Evolutionary conservation across 495 filamentous ascomycete species (phyloP), one percentile per base, ranked within the genome.

Genomic region (Alectoria sarmentosa): DNA sequence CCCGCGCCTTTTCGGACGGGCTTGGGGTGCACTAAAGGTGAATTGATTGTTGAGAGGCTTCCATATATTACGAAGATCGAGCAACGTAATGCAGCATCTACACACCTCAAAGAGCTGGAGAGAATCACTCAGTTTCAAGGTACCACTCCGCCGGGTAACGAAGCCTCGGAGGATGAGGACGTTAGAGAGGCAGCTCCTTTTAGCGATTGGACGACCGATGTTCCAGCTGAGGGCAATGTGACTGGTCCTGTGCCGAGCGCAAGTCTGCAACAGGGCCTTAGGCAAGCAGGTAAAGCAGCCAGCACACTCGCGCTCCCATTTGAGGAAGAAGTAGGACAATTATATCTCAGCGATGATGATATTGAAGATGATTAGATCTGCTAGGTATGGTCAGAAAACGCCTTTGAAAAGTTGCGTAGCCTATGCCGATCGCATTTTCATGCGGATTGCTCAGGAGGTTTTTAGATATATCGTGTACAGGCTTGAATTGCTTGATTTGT

Each of bases 331-430:
- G 79, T 83, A 54, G 83, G 86, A 73, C 87, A 85, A 60, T 72
- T 96, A 64, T 83, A 92, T 61, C 77, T 98, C 52, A 91, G 88
- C 70, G 93, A 98, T 73, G 94, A 98, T 79, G 94, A 98, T 80
- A 98, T 98, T 75, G 91, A 92, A 75, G 93, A 97, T 76, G 84
- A 88, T 72, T 64, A 64, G 8, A 21, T 7, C 38, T 15, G 38
- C 59, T 34, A n/a, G 4, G 15, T 13, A 30, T 46, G 15, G 3
- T 36, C 26, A 5, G 8, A n/a, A 26, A 48, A 38, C 9, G 38
- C 15, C 13, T 32, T 44, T 32, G 19, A 34, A n/a, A 6, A 15
- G 9, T 9, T 17, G 21, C 37, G 8, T 9, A 8, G 52, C 52
- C 19, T 55, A 34, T 6, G 17, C 30, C 17, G 5, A 14, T 34